Conservation (phyloP, 768 basidiomycete species). For the Leccinum ochraceum region DNA sequence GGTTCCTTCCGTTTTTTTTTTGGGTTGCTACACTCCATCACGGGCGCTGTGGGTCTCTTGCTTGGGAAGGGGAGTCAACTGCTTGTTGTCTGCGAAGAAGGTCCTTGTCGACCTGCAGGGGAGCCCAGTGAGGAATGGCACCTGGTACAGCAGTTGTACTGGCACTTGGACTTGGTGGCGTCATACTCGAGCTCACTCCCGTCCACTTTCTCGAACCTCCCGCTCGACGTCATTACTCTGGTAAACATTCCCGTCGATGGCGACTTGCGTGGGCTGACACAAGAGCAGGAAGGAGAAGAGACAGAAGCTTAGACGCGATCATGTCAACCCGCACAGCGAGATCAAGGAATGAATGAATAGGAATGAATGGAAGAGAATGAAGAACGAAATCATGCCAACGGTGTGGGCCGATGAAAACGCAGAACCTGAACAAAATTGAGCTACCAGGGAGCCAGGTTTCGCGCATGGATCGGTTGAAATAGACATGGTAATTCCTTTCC, state of each 20-base stretch:
- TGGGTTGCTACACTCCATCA: too few species aligned
- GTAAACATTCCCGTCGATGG: too few species aligned
- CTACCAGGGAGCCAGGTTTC: slow-evolving; percentile 65
- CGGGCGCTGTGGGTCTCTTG: too few species aligned
- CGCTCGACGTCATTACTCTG: too few species aligned
- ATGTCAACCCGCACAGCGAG: too few species aligned
- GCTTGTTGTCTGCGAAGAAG: slow-evolving; percentile 88
- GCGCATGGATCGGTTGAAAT: slow-evolving; percentile 91
- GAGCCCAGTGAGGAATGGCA: not conserved
- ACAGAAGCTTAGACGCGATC: too few species aligned
- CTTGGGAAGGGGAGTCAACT: slow-evolving; percentile 70
- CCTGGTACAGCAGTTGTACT: too few species aligned
- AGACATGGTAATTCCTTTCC: slow-evolving; percentile 85
- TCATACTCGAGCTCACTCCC: slow-evolving; percentile 91
- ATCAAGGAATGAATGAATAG: too few species aligned
- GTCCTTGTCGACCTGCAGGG: slow-evolving; percentile 79
- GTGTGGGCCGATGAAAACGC: not conserved
- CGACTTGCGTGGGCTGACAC: too few species aligned
- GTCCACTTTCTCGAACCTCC: slow-evolving; percentile 69
- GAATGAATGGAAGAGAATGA: too few species aligned
- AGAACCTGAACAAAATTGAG: not conserved
- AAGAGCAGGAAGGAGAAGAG: too few species aligned
- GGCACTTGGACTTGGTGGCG: slow-evolving; percentile 57
- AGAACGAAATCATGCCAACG: too few species aligned
- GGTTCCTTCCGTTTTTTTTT: slow-evolving; percentile 62